Percentiles rank a stretch among this genome's conserved stretches.
Evolutionary conservation across 306 rosid species (phyloP).

Genomic region (Cajanus cajan): DNA sequence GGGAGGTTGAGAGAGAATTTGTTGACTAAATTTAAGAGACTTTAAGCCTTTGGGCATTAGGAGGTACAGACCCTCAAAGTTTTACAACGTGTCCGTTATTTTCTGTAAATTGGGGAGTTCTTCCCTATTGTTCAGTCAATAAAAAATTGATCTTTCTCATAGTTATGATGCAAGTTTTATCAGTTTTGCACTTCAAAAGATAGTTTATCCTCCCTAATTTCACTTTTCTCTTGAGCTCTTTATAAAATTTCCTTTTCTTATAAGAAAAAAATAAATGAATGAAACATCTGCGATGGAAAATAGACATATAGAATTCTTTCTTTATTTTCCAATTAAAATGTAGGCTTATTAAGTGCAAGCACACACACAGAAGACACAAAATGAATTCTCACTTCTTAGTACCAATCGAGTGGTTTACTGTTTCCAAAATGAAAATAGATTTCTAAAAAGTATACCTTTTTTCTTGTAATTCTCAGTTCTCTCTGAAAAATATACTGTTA

Average conservation of each 20-base stretch:
- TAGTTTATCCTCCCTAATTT: neutral
- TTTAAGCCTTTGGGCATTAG: neutral
- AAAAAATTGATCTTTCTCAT: neutral
- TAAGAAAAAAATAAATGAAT: constrained; percentile 2
- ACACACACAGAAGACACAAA: neutral
- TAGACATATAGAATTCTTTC: neutral
- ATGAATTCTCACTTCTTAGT: neutral
- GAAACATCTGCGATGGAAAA: neutral
- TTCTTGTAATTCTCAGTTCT: neutral
- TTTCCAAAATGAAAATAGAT: constrained; percentile 1
- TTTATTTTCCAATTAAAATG: neutral
- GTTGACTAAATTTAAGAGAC: neutral
- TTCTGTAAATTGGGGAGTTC: neutral
- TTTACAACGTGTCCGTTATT: neutral
- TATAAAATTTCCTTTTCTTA: neutral
- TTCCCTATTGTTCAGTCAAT: neutral
- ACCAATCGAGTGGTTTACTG: neutral
- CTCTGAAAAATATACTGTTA: neutral
- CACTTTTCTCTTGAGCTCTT: neutral
- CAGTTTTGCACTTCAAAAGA: neutral
- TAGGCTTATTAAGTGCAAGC: constrained; percentile 2
- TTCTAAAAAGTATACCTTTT: neutral
- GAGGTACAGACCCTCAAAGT: neutral
- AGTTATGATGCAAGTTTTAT: neutral
- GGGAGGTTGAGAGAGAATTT: neutral